A percentile compares a stretch with the other conserved stretches of the same genome.
Conservation (phyloP, 768 basidiomycete genomes). For the Trametopsis cervina region DNA sequence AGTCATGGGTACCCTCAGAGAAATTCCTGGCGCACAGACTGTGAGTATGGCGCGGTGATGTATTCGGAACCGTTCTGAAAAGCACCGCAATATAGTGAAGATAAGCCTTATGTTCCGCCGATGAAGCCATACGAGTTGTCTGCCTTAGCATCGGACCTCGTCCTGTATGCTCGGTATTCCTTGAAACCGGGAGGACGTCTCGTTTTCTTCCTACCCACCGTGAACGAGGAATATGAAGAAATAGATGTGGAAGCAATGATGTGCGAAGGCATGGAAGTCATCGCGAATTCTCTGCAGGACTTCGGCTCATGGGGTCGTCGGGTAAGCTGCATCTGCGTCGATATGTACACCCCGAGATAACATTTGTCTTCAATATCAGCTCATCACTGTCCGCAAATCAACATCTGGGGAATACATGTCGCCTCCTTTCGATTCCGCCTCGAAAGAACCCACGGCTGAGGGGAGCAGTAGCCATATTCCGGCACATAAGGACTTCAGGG, state of each 20-base stretch:
- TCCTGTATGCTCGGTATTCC: conserved; percentile 74
- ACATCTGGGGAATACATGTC: conserved; percentile 37
- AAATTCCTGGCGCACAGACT: conserved; percentile 19
- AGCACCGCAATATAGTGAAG: conserved; percentile 32
- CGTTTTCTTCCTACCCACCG: conserved; percentile 93
- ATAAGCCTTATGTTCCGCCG: conserved; percentile 79
- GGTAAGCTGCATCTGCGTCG: conserved; percentile 47
- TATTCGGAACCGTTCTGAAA: background rate
- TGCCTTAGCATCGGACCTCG: conserved; percentile 72
- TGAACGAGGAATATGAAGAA: conserved; percentile 85
- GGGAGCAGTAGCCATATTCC: conserved; percentile 42
- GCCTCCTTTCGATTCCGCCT: conserved; percentile 56
- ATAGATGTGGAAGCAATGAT: conserved; percentile 75
- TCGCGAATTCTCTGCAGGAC: conserved; percentile 85
- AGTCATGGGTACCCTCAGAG: conserved; percentile 22
- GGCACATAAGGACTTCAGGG: conserved; percentile 84
- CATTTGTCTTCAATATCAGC: conserved; percentile 33
- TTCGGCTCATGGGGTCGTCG: conserved; percentile 95
- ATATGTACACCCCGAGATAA: no score
- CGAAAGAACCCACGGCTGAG: conserved; percentile 22
- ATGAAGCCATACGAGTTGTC: conserved; percentile 91
- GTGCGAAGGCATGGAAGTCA: conserved; percentile 81
- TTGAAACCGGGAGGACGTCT: conserved; percentile 82
- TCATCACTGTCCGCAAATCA: conserved; percentile 85
- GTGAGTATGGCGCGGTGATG: background rate